Percentiles rank a stretch among this genome's conserved stretches.
phyloP scores from a whole-genome alignment of 345 rosid species.

The Citrus maxima region DNA sequence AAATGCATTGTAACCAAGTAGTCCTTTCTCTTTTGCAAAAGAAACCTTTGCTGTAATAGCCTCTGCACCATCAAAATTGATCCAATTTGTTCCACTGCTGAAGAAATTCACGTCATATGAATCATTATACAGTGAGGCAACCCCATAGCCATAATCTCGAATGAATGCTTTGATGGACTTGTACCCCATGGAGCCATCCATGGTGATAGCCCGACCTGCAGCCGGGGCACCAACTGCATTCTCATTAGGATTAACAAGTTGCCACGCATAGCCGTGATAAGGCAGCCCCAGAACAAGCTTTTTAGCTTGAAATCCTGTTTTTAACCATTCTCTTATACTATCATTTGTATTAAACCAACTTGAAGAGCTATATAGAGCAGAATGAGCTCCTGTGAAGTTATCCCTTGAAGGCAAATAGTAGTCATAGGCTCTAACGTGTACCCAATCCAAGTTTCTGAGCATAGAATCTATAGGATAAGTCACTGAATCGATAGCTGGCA shows the following conservation, averaged over 20 bases:
- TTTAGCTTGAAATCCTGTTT: slow-evolving; percentile 14
- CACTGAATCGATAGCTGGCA: not conserved
- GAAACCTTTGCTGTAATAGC: slow-evolving; percentile 3
- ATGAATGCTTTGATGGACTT: not conserved
- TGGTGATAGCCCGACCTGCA: slow-evolving; percentile 16
- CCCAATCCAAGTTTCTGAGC: slow-evolving; percentile 25
- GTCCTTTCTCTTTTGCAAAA: slow-evolving; percentile 10
- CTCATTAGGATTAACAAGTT: not conserved
- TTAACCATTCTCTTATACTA: slow-evolving; percentile 20
- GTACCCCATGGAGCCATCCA: slow-evolving; percentile 19
- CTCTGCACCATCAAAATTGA: slow-evolving; percentile 7
- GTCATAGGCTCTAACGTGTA: slow-evolving; percentile 12
- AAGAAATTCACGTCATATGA: not conserved
- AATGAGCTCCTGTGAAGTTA: slow-evolving; percentile 17
- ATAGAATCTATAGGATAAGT: slow-evolving; percentile 22
- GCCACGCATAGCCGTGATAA: slow-evolving; percentile 32
- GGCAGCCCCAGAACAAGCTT: slow-evolving; percentile 30
- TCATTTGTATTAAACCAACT: slow-evolving; percentile 1
- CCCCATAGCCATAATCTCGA: not conserved
- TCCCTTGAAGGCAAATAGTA: slow-evolving; percentile 27
- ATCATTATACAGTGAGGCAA: not conserved
- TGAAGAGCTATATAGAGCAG: slow-evolving; percentile 24
- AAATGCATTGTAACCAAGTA: slow-evolving; percentile 8
- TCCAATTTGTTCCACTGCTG: not conserved
- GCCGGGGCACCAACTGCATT: slow-evolving; percentile 17